Evolutionary conservation across 768 basidiomycete species (phyloP), one percentile per base, ranked within the genome.

Genomic region (Mycena vulgaris): DNA sequence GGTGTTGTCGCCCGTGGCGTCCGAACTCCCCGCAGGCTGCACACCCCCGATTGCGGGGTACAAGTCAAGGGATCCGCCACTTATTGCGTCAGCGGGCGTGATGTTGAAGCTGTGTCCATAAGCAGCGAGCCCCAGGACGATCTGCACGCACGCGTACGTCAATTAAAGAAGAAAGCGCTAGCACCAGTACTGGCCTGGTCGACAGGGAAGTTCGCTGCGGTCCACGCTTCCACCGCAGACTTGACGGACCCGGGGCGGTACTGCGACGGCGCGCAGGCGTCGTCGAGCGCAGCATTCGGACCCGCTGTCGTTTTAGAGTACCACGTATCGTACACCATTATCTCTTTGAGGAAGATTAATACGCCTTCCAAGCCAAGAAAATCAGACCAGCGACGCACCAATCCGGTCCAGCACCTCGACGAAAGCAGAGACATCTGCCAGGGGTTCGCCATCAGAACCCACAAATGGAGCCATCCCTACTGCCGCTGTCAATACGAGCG

Each of bases 101-200:
- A 84, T 74, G 49, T 87, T 85, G 84, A 83, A 96, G 31, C 93
- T 89, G 81, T 95, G 95, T 1, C 94, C 95, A 80, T 95, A 97
- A 21, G 91, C 83, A 10, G 95, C 89, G 0, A 97, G 91, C 61
- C 96, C 96, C 14, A 98, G 89, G 31, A 95, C 89, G 66, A 97
- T 90, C 81, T 71, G 42, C 47, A n/a, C n/a, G 19, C n/a, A 9
- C 23, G 4, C 14, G 27, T 8, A 17, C 30, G 25, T 37, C 21
- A 31, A 2, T 25, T 9, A 31, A 33, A 21, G 21, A 17, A 3
- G 31, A 33, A 19, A 28, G 33, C n/a, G 13, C 9, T 23, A n/a
- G 55, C 3, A 33, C 25, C 3, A 25, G 28, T 11, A 28, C 39
- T 27, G 2, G 33, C 61, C 57, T 83, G 76, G 69, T 86, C 79